Base-by-base conservation (phyloP, 768 basidiomycete species). In the Amanita inopinata region DNA sequence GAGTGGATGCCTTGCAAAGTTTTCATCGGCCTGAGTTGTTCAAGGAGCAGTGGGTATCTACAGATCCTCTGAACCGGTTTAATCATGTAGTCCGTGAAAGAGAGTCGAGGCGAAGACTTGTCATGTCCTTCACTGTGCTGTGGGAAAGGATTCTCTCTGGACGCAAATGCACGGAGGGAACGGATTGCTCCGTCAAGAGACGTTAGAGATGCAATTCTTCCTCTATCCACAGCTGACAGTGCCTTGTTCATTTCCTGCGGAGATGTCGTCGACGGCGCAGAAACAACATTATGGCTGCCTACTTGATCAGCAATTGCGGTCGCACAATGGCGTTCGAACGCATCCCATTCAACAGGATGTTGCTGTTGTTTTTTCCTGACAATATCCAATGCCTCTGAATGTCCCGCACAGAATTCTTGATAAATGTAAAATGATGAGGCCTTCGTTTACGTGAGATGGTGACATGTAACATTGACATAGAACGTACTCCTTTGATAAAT, bases 31-130 rank as follows among this genome's bases (percentile, higher is more conserved):
- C 61, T 59, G 25, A 96, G 71, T 52, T 85, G 80, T 45, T 80
- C 81, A 33, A 99, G 74, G 6, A 99, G 71, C 38, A 98, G 72
- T 12, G 92, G 90, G 56, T 99, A 99, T 52, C 83, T 87, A 73
- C 93, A 97, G 38, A 99, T 83, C 38, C 92, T 71, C 61, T 99
- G 94, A 11, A 97, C 74, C n/a, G 94, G 94, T 61, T 91, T 91
- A 64, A 99, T 97, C 64, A 97, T 73, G 56, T 92, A 92, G 63
- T 98, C 94, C 51, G 76, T 64, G 59, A 86, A 78, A 45, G 71
- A 69, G 27, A 86, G 71, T 15, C 74, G 73, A 9, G 64, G 58
- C 3, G 53, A 51, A 34, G 53, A 49, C 45, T 56, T 65, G 44
- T 56, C 56, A 56, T 50, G 60, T 14, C 58, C 52, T 14, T 46